Percentiles rank a stretch among this genome's conserved stretches.
Conservation (phyloP, 768 basidiomycete species). For the Hygrocybe coccinea region DNA sequence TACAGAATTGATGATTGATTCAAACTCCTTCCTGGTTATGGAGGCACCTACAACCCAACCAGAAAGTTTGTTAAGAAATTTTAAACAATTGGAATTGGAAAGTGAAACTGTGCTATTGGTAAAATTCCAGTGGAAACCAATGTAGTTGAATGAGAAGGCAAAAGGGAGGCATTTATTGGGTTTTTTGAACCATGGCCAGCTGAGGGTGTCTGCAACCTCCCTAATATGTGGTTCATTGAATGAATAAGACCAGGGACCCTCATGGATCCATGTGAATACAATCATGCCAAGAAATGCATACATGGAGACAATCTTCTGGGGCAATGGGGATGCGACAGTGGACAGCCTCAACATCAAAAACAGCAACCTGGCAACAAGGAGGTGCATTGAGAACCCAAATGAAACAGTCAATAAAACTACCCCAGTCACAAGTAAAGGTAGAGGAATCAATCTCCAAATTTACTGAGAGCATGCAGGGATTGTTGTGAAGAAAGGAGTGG, state of each 20-base stretch:
- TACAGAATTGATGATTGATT: constrained; percentile 26
- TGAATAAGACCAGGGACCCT: background rate
- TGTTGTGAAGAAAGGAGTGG: background rate
- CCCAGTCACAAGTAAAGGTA: constrained; percentile 12
- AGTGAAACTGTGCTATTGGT: constrained; percentile 20
- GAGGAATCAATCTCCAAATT: constrained; percentile 1
- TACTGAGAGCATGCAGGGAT: background rate
- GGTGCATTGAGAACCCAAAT: background rate
- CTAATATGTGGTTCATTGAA: constrained; percentile 1
- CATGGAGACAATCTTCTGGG: background rate
- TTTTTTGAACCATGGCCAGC: constrained; percentile 3
- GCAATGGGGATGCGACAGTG: background rate
- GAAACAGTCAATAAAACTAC: background rate
- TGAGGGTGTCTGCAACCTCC: background rate
- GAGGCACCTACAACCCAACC: background rate
- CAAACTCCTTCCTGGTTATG: background rate
- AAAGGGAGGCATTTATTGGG: constrained; percentile 19
- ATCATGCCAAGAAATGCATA: background rate
- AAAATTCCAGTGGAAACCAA: constrained; percentile 32
- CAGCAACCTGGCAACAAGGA: background rate
- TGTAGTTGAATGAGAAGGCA: constrained; percentile 13
- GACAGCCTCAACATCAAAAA: background rate
- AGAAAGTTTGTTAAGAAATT: background rate
- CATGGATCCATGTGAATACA: background rate
- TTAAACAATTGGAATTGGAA: background rate